Base-by-base conservation (phyloP, 108 stramenopile genomes). In the Skeletonema menzelii region DNA sequence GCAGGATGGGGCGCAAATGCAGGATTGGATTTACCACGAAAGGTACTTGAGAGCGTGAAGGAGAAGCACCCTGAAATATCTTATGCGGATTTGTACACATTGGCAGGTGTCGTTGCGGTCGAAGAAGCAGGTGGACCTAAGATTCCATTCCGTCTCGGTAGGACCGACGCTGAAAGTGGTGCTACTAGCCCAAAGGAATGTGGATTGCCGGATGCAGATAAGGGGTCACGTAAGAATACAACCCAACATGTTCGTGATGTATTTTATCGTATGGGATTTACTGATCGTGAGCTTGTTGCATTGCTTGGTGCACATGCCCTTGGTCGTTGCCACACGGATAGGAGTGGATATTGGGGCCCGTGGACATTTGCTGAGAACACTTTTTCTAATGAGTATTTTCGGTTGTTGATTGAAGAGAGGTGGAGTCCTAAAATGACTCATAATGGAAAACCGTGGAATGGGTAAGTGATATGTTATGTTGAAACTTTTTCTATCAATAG, bases 221-320 rank as follows among this genome's bases (percentile, higher is more conserved):
- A 91, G 85, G 98, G 99, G 24, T 72, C 82, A 11, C 75, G 72
- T 31, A 80, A 76, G n/a, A 78, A 70, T 22, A 95, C 87, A 1
- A 89, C 83, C 57, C 79, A 86, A 53, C 93, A 95, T 69, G 69
- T 97, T 40, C 90, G 99, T 27, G 95, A 94, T 59, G 86, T 99
- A 35, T 99, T 99, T 75, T 82, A 89, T 56, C 88, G 99, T 56
- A 81, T 81, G 80, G 79, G 82, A 19, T 76, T 90, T 68, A 81
- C 60, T 27, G 97, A 98, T 64, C 76, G 83, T 30, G 97, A 99
- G 79, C 97, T 98, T 76, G 99, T 99, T 14, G 97, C 97, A 2
- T 83, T 99, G 0, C 67, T 88, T 34, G 99, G 99, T n/a, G 99
- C 98, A 0, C 99, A 99, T 80, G 94, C 97, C 35, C 85, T 99